A percentile compares a stretch with the other conserved stretches of the same genome.
Conservation (phyloP, 1,139 yeast species). For the Citeromyces siamensis region DNA sequence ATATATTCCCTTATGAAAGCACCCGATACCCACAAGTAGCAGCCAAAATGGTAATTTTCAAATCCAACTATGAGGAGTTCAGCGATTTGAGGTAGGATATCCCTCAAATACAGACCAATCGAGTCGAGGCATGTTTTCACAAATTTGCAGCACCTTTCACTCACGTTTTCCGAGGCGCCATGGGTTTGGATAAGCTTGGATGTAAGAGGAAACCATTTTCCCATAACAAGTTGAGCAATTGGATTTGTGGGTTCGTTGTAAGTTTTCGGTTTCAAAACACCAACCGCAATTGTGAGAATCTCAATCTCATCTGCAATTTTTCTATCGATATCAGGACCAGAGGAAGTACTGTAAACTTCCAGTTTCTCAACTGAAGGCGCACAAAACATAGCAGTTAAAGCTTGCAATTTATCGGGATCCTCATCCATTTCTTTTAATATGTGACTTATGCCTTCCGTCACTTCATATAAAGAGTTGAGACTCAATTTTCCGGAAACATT, state of each 20-base stretch:
- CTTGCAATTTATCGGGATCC: constrained; percentile 24
- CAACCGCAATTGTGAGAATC: constrained; percentile 57
- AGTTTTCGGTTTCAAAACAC: constrained; percentile 37
- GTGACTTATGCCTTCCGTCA: constrained; percentile 85
- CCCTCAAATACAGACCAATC: constrained; percentile 50
- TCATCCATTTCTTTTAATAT: constrained; percentile 49
- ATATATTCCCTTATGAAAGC: constrained; percentile 69
- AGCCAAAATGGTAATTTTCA: constrained; percentile 56
- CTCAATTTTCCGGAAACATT: constrained; percentile 48
- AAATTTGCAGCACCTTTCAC: constrained; percentile 67
- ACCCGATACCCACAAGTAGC: constrained; percentile 89
- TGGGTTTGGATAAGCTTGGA: constrained; percentile 34
- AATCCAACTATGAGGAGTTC: constrained; percentile 56
- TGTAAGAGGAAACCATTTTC: constrained; percentile 45
- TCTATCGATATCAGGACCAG: constrained; percentile 16
- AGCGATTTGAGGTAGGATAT: constrained; percentile 55
- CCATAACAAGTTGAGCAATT: constrained; percentile 42
- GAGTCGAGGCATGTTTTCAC: constrained; percentile 56
- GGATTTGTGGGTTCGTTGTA: constrained; percentile 29
- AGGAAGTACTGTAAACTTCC: constrained; percentile 9
- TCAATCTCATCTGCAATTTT: constrained; percentile 69
- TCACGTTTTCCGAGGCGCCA: constrained; percentile 44
- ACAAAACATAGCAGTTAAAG: constrained; percentile 46
- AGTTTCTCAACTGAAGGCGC: constrained; percentile 44
- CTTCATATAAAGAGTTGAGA: constrained; percentile 58